Evolutionary conservation across 1,139 yeast species (phyloP).

Genomic region (Geotrichum aggregatum): DNA sequence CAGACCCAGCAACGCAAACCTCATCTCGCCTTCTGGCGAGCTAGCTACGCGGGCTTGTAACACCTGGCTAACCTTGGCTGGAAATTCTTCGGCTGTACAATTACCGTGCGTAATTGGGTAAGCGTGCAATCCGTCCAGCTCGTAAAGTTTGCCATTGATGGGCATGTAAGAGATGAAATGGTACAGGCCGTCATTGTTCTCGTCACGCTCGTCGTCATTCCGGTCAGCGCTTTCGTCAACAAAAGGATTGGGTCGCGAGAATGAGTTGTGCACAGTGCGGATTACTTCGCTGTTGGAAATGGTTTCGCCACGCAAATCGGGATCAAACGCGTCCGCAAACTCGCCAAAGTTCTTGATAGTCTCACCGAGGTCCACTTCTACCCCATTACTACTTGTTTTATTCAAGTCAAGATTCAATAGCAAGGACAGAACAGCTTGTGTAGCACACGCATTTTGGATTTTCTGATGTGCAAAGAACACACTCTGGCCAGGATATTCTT

Average conservation of each 20-base stretch:
- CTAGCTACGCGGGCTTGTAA: constrained; percentile 47
- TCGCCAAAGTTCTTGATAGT: constrained; percentile 49
- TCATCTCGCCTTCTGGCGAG: constrained; percentile 49
- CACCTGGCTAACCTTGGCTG: constrained; percentile 38
- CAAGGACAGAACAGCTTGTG: constrained; percentile 65
- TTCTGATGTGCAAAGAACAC: constrained; percentile 64
- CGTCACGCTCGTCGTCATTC: constrained; percentile 38
- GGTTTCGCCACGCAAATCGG: constrained; percentile 59
- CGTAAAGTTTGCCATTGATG: constrained; percentile 51
- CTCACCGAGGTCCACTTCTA: constrained; percentile 47
- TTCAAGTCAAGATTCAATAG: constrained; percentile 43
- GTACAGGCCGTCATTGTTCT: constrained; percentile 52
- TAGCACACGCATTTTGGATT: constrained; percentile 72
- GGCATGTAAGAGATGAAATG: constrained; percentile 59
- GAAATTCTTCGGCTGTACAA: constrained; percentile 12
- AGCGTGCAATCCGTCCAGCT: constrained; percentile 62
- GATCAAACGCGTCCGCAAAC: constrained; percentile 55
- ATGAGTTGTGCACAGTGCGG: constrained; percentile 59
- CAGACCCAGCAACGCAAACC: constrained; percentile 58
- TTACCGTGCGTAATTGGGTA: constrained; percentile 54
- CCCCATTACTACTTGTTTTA: background rate
- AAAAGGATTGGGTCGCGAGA: constrained; percentile 54
- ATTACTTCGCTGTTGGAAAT: constrained; percentile 59
- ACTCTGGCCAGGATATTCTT: constrained; percentile 30
- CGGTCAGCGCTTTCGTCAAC: constrained; percentile 41